Evolutionary conservation across 2,329 filamentous ascomycete genomes (phyloP).

Genomic region (Apiospora kogelbergensis): DNA sequence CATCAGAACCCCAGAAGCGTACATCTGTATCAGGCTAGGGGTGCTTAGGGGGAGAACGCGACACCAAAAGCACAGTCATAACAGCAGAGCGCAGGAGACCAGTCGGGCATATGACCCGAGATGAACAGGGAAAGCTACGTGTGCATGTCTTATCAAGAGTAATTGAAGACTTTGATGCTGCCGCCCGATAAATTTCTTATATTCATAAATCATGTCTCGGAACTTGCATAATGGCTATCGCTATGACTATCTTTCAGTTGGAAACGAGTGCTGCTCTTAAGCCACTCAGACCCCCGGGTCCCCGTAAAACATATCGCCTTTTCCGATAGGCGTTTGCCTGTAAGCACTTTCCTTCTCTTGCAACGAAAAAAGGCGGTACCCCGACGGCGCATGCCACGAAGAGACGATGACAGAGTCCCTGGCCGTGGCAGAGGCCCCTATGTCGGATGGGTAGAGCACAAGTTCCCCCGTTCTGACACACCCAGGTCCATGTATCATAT

Average conservation of each 20-base stretch:
- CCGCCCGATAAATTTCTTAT: background rate
- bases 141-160: background rate
- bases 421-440: background rate
- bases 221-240: conserved; percentile 6
- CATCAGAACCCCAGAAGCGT: no score
- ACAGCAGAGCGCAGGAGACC: no score
- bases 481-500: background rate
- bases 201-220: conserved; percentile 7
- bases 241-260: background rate
- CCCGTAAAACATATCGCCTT: background rate
- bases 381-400: background rate
- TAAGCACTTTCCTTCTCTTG: background rate
- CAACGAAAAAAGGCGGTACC: background rate
- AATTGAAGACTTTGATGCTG: background rate
- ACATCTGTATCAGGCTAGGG: no score
- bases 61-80: no score
- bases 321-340: background rate
- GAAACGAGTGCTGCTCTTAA: background rate
- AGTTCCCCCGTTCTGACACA: background rate
- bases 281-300: background rate
- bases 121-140: background rate
- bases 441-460: background rate
- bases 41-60: no score
- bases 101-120: no score
- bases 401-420: background rate